Conservation (phyloP, 305 asterid genomes). For the Withania somnifera region DNA sequence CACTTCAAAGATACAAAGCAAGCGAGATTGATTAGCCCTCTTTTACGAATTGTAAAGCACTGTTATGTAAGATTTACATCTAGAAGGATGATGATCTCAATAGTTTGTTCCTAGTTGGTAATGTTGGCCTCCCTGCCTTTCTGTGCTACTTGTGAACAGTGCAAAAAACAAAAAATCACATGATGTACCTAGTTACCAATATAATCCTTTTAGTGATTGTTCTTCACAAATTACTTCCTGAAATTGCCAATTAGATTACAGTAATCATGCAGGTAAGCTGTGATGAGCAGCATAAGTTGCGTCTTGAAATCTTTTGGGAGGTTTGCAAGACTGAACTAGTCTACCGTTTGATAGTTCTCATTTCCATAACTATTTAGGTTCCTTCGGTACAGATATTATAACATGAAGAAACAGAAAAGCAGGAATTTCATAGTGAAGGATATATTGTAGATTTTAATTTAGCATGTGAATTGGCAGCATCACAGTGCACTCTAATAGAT, state of each 20-base stretch:
- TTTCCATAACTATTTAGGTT: too few species aligned
- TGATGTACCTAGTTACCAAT: background rate
- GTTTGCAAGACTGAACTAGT: background rate
- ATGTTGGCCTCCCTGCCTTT: background rate
- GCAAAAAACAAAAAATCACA: background rate
- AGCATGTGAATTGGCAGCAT: too few species aligned
- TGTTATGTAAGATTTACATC: background rate
- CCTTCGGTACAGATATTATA: too few species aligned
- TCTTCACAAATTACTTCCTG: background rate
- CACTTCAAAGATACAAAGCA: background rate
- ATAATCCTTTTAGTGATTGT: background rate
- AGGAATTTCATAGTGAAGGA: too few species aligned
- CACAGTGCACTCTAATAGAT: too few species aligned
- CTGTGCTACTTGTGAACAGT: background rate
- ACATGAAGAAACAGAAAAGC: too few species aligned
- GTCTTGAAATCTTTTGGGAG: background rate
- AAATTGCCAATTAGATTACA: background rate
- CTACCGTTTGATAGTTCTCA: too few species aligned
- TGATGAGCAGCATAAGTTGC: background rate
- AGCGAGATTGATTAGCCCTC: background rate
- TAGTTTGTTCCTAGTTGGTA: background rate
- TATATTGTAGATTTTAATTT: too few species aligned
- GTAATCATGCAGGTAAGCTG: background rate
- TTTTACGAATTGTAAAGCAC: slow-evolving; percentile 8
- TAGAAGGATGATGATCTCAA: background rate